phyloP scores from a whole-genome alignment of 2,329 filamentous ascomycete species.

The Magnaporthiopsis poae region DNA sequence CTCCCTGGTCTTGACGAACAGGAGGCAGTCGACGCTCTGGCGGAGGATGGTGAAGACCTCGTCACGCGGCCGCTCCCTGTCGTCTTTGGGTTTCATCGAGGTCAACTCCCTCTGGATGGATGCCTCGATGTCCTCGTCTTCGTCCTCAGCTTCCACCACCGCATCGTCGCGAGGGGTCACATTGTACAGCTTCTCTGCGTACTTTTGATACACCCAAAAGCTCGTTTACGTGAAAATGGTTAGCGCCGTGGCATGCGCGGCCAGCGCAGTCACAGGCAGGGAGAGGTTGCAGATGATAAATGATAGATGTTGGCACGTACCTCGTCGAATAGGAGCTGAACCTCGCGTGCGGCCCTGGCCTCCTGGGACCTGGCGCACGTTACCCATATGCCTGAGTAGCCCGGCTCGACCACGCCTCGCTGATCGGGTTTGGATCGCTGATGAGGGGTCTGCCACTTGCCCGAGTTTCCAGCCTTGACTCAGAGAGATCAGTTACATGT shows the following conservation, averaged over 20 bases:
- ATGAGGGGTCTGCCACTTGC: conserved; percentile 53
- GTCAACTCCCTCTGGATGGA: conserved; percentile 64
- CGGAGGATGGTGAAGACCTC: conserved; percentile 42
- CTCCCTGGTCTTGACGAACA: conserved; percentile 49
- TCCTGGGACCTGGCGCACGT: conserved; percentile 67
- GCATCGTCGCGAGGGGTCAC: conserved; percentile 30
- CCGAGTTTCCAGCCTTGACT: conserved; percentile 38
- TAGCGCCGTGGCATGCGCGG: conserved; percentile 7
- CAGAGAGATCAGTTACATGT: neutral
- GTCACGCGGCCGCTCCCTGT: conserved; percentile 23
- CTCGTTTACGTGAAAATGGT: conserved; percentile 7
- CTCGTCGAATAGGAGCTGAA: conserved; percentile 56
- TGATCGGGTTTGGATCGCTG: conserved; percentile 41
- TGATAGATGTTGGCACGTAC: conserved; percentile 28
- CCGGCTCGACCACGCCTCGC: conserved; percentile 47
- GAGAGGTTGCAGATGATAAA: neutral
- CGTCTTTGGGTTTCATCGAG: conserved; percentile 37
- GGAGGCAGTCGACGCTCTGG: conserved; percentile 50
- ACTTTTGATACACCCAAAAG: conserved; percentile 34
- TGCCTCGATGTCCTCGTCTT: conserved; percentile 58
- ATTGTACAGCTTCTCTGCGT: conserved; percentile 52
- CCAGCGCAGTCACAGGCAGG: neutral
- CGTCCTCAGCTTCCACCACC: conserved; percentile 32
- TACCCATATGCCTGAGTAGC: conserved; percentile 67
- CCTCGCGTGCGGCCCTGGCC: conserved; percentile 57